Conservation (phyloP, 2,329 filamentous ascomycete species). For the Paracoccidioides brasiliensis region DNA sequence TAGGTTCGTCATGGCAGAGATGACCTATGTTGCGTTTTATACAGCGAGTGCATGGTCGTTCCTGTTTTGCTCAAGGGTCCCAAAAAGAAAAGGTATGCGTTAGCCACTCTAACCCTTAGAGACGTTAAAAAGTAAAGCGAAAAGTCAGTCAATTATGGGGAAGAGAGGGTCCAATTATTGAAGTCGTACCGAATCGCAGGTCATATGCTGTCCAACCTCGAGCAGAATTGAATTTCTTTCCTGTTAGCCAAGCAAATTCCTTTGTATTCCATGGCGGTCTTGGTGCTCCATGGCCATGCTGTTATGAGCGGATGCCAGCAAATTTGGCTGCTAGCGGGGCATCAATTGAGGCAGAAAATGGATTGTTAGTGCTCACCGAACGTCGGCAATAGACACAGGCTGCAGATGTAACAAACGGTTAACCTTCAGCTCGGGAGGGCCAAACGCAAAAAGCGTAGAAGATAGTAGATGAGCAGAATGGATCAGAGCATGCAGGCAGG, state of each 20-base stretch:
- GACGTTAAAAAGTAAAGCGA: slow-evolving; percentile 2
- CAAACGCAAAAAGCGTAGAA: background rate
- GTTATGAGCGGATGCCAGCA: slow-evolving; percentile 13
- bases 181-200: slow-evolving; percentile 67
- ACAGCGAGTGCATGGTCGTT: slow-evolving; percentile 91
- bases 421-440: slow-evolving; percentile 12
- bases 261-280: slow-evolving; percentile 4
- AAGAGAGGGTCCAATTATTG: slow-evolving; percentile 4
- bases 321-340: background rate
- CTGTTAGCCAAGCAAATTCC: slow-evolving; percentile 7
- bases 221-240: slow-evolving; percentile 12
- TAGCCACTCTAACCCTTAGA: slow-evolving; percentile 13
- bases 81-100: slow-evolving; percentile 23
- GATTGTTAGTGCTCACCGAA: slow-evolving; percentile 54
- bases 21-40: slow-evolving; percentile 98
- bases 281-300: slow-evolving; percentile 3
- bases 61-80: slow-evolving; percentile 40
- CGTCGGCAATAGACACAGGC: slow-evolving; percentile 80
- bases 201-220: slow-evolving; percentile 62
- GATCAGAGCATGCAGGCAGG: background rate
- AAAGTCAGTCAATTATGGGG: slow-evolving; percentile 13
- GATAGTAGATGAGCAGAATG: background rate
- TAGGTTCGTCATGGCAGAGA: slow-evolving; percentile 92
- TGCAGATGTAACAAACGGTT: slow-evolving; percentile 38
- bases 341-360: background rate